These are phyloP conservation scores for Hammondia hammondi DNA, from an alignment of 169 alveolate genomes.

Conservation along the genomic window DNA sequence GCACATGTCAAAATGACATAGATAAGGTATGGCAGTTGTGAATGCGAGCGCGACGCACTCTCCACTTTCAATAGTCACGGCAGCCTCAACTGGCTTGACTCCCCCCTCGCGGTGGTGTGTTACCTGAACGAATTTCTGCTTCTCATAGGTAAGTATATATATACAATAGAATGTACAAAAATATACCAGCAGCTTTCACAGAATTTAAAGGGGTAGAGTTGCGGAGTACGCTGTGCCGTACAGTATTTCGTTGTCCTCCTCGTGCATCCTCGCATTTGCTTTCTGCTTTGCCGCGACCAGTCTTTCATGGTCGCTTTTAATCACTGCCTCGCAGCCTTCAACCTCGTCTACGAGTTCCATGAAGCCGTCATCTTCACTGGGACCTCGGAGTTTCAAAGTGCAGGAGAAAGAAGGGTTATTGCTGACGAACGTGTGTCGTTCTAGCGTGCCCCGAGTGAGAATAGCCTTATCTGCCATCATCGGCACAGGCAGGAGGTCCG, in stretches of 20 bases:
- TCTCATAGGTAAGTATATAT: too few species aligned
- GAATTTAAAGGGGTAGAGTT: background rate
- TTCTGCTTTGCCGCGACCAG: background rate
- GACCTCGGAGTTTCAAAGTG: conserved; percentile 18
- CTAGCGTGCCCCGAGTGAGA: background rate
- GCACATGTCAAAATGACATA: background rate
- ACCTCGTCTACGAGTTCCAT: background rate
- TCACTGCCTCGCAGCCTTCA: conserved; percentile 17
- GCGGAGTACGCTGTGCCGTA: background rate
- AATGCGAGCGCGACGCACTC: background rate
- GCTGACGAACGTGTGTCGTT: conserved; percentile 36
- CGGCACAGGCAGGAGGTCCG: conserved; percentile 53
- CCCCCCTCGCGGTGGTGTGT: too few species aligned
- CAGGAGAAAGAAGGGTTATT: background rate
- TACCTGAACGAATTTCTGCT: too few species aligned
- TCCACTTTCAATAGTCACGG: background rate
- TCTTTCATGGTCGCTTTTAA: background rate
- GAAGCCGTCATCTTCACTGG: conserved; percentile 8
- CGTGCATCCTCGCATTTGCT: background rate
- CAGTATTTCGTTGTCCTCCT: conserved; percentile 28
- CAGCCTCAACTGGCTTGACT: too few species aligned
- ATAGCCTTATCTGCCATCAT: conserved; percentile 47
- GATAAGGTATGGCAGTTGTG: background rate
- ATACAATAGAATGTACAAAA: too few species aligned
- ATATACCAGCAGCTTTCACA: background rate